Evolutionary conservation across 116 monocot genomes (phyloP), one percentile per base, ranked within the genome.

Genomic region (Zostera marina): DNA sequence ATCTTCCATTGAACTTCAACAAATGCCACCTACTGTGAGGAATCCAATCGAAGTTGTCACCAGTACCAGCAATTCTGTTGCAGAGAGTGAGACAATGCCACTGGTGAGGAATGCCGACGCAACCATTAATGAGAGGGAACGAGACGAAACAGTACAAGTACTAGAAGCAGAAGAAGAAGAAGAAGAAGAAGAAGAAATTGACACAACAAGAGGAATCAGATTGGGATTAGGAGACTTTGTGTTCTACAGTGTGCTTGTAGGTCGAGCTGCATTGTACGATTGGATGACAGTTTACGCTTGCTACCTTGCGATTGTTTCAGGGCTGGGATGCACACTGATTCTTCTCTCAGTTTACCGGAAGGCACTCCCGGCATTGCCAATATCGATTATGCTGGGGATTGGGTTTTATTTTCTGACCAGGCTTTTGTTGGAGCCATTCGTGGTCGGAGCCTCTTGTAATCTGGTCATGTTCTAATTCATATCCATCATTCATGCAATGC

Each of bases 271-370:
- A 0, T 77, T 94, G 85, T 94, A 88, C 58, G 94, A 88, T 66
- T 67, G 84, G 59, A 94, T 88, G 88, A 94, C 88, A 0, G 85
- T 94, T 2, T 94, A 85, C 62, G 88, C 94, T 7, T 94, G 94
- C 68, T 94, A 88, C 63, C 72, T 94, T 26, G 88, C 88, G 3
- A 82, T 94, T 39, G 68, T 94, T 48, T 73, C 88, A 1, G 94
- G 88, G 40, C 77, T 94, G 9, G 88, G 85, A 14, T 88, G 88
- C 70, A 94, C 88, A 9, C 79, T 94, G 11, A 79, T 94, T 42
- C 47, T 94, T 66, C 72, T 88, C 0, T 77, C 94, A 0, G 70
- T 94, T 1, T 76, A 68, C 54, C 69, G 72, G 40, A 74, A 73
- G 58, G 94, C 88, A 8, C 46, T 94, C 62, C 88, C 94, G 3